Conservation (phyloP, 2,329 filamentous ascomycete genomes). For the Thermomyces lanuginosus region DNA sequence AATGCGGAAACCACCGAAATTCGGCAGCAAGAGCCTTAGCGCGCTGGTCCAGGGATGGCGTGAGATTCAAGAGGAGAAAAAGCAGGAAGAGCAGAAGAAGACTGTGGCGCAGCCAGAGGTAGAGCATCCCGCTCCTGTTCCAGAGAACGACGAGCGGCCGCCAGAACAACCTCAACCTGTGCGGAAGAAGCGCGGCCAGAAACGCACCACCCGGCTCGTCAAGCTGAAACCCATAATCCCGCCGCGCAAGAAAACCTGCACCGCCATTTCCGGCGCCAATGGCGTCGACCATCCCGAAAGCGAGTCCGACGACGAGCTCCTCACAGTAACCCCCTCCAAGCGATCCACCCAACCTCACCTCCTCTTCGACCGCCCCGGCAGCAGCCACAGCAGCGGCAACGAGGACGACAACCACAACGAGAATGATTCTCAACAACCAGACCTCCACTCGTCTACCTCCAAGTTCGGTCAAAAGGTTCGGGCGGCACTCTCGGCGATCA, state of each 20-base stretch:
- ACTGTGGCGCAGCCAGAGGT: constrained; percentile 2
- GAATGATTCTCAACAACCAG: constrained; percentile 2
- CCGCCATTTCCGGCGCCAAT: too few relatives aligned
- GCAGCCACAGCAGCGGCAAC: constrained; percentile 1
- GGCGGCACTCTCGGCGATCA: constrained; percentile 16
- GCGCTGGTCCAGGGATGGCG: constrained; percentile 23
- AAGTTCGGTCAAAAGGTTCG: constrained; percentile 23
- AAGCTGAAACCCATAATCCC: constrained; percentile 27
- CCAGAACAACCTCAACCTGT: constrained; percentile 6
- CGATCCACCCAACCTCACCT: too few relatives aligned
- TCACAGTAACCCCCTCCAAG: too few relatives aligned
- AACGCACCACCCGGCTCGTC: constrained; percentile 30
- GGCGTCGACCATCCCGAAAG: too few relatives aligned
- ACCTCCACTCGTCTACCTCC: constrained; percentile 9
- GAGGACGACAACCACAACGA: not conserved
- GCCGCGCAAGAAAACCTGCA: constrained; percentile 11
- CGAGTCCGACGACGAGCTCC: too few relatives aligned
- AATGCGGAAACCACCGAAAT: constrained; percentile 19
- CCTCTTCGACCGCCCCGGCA: too few relatives aligned
- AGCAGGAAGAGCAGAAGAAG: constrained; percentile 24
- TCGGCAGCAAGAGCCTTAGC: constrained; percentile 24
- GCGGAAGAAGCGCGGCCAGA: constrained; percentile 35
- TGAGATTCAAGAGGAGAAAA: constrained; percentile 25
- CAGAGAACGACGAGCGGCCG: constrained; percentile 4
- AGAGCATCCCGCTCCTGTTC: constrained; percentile 17